Base-by-base conservation (phyloP, 441 rosid genomes). In the Pelargonium myrrhifolium region DNA sequence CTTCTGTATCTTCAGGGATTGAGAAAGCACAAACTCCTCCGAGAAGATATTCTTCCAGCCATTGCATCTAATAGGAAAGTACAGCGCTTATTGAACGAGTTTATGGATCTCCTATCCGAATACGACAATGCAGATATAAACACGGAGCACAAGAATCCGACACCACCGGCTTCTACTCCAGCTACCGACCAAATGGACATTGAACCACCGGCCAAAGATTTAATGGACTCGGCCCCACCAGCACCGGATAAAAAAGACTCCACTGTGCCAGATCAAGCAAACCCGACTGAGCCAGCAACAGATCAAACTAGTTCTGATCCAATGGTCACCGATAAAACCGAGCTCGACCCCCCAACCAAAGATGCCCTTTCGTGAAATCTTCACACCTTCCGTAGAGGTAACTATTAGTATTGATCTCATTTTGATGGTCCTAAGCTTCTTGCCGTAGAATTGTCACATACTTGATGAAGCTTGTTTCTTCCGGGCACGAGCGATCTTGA, bases 21-120 rank as follows among this genome's bases (percentile, higher is more conserved):
- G 88, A 78, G 81, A 78, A 94, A 91, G 80, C 97, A 88, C 87
- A 91, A 85, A 67, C 93, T 91, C 65, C 76, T 94, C 68, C 75
- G 85, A 74, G 91, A 91, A 43, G 97, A 91, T 74, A 84, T 94
- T 79, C 97, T 94, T 74, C 97, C 99, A 3, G 96, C 97, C 49
- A 85, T 89, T 92, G 99, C 97, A 65, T 81, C 97, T 28, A 94
- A 94, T 77, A 81, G 99, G 65, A 94, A 91, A 82, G 99, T 94
- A 42, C 99, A 94, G 81, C 86, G 96, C 45, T 81, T 94, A 37
- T 94, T 94, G 53, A 89, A 84, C 14, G 99, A 94, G 78, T 94
- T 94, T 70, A 84, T 92, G 83, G 94, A 94, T 82, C 91, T 88
- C 60, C 77, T 94, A 20, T 91, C 97, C 35, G 99, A 94, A 79